A percentile compares a stretch with the other conserved stretches of the same genome.
These are phyloP conservation scores for Eucalyptus marginata DNA, from an alignment of 345 rosid species.

Conservation along the genomic window DNA sequence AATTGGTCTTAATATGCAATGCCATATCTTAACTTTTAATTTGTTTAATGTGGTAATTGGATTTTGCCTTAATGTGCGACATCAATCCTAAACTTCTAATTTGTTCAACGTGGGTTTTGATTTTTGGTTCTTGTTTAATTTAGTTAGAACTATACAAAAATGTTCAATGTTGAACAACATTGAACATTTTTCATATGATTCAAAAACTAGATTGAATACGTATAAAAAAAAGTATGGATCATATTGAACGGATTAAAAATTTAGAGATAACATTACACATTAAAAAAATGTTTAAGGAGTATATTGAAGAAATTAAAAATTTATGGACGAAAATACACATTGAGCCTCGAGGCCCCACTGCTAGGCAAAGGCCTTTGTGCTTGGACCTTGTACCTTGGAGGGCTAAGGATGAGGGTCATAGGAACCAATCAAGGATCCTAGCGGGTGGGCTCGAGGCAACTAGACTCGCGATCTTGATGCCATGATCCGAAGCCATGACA, in stretches of 20 bases:
- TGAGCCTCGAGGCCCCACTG: background rate
- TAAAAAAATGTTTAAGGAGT: too few relatives aligned
- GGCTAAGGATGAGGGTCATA: background rate
- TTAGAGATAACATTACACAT: background rate
- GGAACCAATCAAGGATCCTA: background rate
- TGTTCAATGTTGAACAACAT: too few relatives aligned
- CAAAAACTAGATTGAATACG: background rate
- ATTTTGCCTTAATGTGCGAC: too few relatives aligned
- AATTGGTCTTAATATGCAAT: background rate
- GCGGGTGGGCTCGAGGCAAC: background rate
- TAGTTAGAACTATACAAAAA: too few relatives aligned
- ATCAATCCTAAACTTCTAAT: too few relatives aligned
- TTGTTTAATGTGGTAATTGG: accelerated
- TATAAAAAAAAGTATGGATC: background rate
- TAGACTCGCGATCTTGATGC: background rate
- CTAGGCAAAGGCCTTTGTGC: background rate
- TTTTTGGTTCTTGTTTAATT: too few relatives aligned
- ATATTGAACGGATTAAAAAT: too few relatives aligned
- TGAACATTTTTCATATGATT: too few relatives aligned
- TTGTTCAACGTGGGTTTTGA: background rate
- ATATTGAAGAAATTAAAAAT: too few relatives aligned
- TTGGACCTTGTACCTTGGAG: background rate
- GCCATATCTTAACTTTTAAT: too few relatives aligned
- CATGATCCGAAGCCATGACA: background rate
- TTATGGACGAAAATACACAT: background rate